These are phyloP conservation scores for Aspergillus pseudoglaucus DNA, from an alignment of 2,329 filamentous ascomycete genomes.

Conservation along the genomic window DNA sequence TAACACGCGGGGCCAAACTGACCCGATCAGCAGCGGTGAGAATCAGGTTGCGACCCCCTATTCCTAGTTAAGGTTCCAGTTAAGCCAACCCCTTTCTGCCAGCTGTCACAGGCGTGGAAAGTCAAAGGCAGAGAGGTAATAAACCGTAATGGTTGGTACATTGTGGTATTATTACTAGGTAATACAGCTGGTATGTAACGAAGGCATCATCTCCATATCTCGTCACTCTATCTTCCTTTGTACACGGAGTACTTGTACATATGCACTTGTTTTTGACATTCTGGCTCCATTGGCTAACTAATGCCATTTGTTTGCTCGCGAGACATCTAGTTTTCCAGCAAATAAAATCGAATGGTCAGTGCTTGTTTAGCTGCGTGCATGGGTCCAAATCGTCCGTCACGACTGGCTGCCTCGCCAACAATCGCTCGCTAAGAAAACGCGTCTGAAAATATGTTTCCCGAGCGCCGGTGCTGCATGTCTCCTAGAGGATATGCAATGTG, in stretches of 20 bases:
- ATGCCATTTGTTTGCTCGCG: no score
- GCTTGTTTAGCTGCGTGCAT: not conserved
- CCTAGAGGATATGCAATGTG: not conserved
- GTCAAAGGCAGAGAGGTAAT: not conserved
- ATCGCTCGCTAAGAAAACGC: conserved; percentile 1
- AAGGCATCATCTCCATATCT: no score
- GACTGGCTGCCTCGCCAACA: conserved; percentile 19
- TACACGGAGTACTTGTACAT: no score
- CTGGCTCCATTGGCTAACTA: no score
- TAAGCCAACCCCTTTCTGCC: not conserved
- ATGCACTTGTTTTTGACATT: no score
- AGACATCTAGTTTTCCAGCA: no score
- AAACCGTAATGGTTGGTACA: not conserved
- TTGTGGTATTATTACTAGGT: not conserved
- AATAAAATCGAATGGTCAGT: no score
- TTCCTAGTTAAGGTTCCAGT: not conserved
- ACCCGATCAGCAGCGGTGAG: not conserved
- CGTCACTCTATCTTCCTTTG: no score
- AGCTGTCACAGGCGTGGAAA: not conserved
- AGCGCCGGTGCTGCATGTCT: not conserved
- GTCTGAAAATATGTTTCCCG: not conserved
- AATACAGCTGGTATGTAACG: not conserved
- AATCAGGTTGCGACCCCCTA: no score
- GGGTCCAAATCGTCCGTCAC: not conserved
- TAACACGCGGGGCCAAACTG: no score